Base-by-base conservation (phyloP, 2,329 filamentous ascomycete genomes). In the Ophiostoma angusticollis region DNA sequence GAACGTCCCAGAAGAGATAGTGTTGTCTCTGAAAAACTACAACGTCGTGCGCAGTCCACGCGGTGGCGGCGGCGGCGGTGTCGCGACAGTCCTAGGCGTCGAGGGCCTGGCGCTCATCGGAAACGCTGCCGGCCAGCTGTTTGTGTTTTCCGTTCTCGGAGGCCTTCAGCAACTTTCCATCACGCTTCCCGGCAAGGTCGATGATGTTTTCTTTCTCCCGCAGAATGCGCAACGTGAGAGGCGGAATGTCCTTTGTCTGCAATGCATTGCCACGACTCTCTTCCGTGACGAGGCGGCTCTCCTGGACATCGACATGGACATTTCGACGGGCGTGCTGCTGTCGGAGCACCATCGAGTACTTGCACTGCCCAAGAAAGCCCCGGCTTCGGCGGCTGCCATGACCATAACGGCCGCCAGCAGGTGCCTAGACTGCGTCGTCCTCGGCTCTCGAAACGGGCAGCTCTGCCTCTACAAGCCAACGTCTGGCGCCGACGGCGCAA, bases 381-480 rank as follows among this genome's bases (percentile, higher is more conserved):
- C 43, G 2, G 18, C 33, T 3, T 41, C 44, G 8, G 24, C 33
- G 5, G 28, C 39, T 2, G 14, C 39, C 14, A 39, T 40, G 25
- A 27, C 37, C 24, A 33, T 47, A 6, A 45, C 47, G 2, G 40
- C 44, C 3, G 45, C 42, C 12, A 34, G 37, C 24, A 35, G 41
- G 3, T 49, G 43, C 24, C 7, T 22, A 5, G 39, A 35, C 14
- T 51, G 61, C n/a, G 54, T 77, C 12, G 49, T 75, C 28, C 55
- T 77, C 4, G 74, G 74, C 9, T 73, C 70, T 0, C 61, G 72
- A 1, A 63, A 64, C 29, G 73, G 73, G 2, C 63, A 57, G 24
- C 49, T 77, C 5, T 57, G 63, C 3, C 41, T 64, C 11, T 60
- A 64, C 32, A 31, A 45, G 22, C 29, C 31, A 6, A 9, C 13